phyloP scores from a whole-genome alignment of 1,284 basidiomycete species.

The Ganoderma meredithae region DNA sequence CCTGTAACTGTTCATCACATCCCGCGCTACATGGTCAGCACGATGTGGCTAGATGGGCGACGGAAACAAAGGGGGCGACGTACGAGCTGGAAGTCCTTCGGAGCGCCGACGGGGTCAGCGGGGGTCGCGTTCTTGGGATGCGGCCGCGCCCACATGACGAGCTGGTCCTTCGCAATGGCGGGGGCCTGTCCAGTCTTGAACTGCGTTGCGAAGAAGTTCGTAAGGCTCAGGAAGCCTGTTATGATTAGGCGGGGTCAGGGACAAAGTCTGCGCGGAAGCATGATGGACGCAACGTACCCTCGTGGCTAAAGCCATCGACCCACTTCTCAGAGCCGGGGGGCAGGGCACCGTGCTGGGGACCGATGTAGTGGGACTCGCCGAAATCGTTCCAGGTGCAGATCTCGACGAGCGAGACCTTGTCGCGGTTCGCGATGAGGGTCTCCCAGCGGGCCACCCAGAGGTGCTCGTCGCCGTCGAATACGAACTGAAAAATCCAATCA shows the following conservation, averaged over 20 bases:
- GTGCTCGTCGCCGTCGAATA: slow-evolving; percentile 65
- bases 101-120: slow-evolving; percentile 60
- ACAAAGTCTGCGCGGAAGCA: not conserved
- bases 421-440: slow-evolving; percentile 64
- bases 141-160: slow-evolving; percentile 79
- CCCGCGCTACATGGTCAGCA: not conserved
- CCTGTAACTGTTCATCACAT: slow-evolving; percentile 45
- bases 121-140: slow-evolving; percentile 64
- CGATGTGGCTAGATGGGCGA: not conserved
- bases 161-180: slow-evolving; percentile 65
- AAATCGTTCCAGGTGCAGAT: slow-evolving; percentile 51
- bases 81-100: slow-evolving; percentile 63
- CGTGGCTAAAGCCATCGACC: slow-evolving; percentile 46
- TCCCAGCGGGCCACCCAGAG: slow-evolving; percentile 82
- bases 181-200: slow-evolving; percentile 82
- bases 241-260: not conserved
- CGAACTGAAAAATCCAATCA: slow-evolving; percentile 41
- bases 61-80: slow-evolving; percentile 1
- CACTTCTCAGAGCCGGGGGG: slow-evolving; percentile 50
- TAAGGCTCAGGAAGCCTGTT: slow-evolving; percentile 69
- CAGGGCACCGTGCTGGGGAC: slow-evolving; percentile 66
- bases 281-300: slow-evolving; percentile 45
- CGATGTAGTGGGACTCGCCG: slow-evolving; percentile 51
- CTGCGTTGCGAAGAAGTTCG: slow-evolving; percentile 73
- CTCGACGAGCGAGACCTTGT: slow-evolving; percentile 58